Base-by-base conservation (phyloP, 139 green algal species). In the Closterium sp. region DNA sequence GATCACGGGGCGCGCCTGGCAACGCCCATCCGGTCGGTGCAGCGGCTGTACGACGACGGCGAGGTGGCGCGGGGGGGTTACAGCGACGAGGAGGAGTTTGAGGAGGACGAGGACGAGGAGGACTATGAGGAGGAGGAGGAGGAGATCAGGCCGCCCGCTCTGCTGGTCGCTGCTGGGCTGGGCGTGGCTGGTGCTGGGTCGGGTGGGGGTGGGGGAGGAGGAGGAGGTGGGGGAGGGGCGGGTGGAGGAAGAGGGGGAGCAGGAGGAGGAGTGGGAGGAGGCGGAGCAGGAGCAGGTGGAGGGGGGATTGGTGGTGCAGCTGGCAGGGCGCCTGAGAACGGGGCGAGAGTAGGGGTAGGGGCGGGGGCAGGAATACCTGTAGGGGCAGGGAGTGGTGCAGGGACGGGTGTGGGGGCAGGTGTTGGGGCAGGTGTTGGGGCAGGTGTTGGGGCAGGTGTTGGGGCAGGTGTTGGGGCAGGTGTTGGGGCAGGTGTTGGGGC, bases 21-120 rank as follows among this genome's bases (percentile, higher is more conserved):
- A 10, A 93, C 90, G 3, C 90, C 90, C 32, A 91, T 93, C 30
- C 87, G 90, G 33, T 91, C 88, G 16, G 32, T 89, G 32, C 43
- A 89, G 83, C 4, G 88, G 10, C 25, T 87, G 16, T 38, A 34
- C 4, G 88, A 91, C 33, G 66, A 91, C 32, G 21, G 19, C 33
- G 88, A 89, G 64, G 81, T 86, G 81, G 81, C 81, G 5, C 81
- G 81, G n/a, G n/a, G 43, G 9, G 43, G 43, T 1, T 69, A 69
- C 3, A 28, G 43, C 9, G 43, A 69, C 3, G 43, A 69, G n/a
- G 81, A 86, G 3, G 81, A 86, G 2, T 34, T 34, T 16, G 81
- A 86, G 8, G 81, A 86, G 4, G 81, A 86, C 16, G 30, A 34
- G 81, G 81, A 86, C 1, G 81, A 86, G n/a, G 81, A 86, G 1